Evolutionary conservation across 2,329 filamentous ascomycete genomes (phyloP), one percentile per base, ranked within the genome.

Genomic region (Dothideomycetes sp.): DNA sequence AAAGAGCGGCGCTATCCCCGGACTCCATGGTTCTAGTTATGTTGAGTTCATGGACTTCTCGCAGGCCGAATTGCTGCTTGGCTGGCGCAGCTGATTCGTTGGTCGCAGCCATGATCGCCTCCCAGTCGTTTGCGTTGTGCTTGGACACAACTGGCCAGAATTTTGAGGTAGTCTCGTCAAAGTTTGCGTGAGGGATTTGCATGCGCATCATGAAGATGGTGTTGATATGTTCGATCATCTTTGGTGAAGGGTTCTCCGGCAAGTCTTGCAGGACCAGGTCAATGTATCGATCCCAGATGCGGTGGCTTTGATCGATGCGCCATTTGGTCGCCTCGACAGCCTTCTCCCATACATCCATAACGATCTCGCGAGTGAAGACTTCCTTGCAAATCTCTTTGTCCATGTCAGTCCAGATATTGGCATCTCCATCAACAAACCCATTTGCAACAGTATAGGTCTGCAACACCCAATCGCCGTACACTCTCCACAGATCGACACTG

Each of bases 251-350:
- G 72, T 51, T 66, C 60, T 39, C 71, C 64, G 63, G 70, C 15
- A 88, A 70, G 49, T 83, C 74, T 49, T 83, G 75, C 57, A 82
- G 69, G 56, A 87, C 71, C 33, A 86, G 72, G 40, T 79, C 76
- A 30, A 85, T 70, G 72, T 83, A 89, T 48, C 80, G 77, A 55
- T 88, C 76, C 84, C 84, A 93, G 9, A 91, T 71, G 43, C 78
- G 62, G 55, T 87, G 80, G 54, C 84, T 89, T 57, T 87, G 82
- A 54, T 75, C 75, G 44, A 91, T 66, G 46, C 83, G 80, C 60
- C 80, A 84, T 55, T 80, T 76, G 39, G 84, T 83, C 29, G 77
- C 74, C 46, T 80, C 72, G 50, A 84, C 78, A 24, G 76, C 84
- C 52, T 83, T 72, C 55, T 80, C 75, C 73, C 84, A 84, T 1